These are phyloP conservation scores for Scenedesmus sp. DNA, from an alignment of 163 green algal genomes.

Conservation along the genomic window DNA sequence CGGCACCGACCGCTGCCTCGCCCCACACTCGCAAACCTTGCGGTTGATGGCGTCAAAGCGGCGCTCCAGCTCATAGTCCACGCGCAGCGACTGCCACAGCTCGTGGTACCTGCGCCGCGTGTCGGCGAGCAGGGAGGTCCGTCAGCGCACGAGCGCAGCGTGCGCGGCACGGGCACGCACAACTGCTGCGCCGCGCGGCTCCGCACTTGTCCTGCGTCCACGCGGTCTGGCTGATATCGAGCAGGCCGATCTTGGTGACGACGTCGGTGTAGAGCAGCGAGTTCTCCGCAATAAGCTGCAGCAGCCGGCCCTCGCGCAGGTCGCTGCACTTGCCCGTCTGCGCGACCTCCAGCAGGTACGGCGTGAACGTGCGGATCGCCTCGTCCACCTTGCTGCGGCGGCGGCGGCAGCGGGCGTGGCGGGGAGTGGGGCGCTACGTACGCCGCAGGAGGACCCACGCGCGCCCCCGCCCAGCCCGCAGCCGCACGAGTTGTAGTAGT, in stretches of 20 bases:
- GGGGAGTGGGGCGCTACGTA: no score
- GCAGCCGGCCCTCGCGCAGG: conserved; percentile 64
- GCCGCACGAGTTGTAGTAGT: conserved; percentile 67
- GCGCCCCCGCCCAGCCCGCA: not conserved
- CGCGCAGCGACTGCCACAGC: conserved; percentile 39
- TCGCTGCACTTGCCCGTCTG: not conserved
- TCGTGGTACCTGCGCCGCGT: conserved; percentile 42
- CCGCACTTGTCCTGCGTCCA: conserved; percentile 64
- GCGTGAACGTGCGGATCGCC: conserved; percentile 40
- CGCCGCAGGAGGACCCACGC: no score
- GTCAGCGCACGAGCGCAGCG: no score
- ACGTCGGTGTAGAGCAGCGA: conserved; percentile 73
- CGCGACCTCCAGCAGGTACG: conserved; percentile 30
- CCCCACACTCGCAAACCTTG: conserved; percentile 27
- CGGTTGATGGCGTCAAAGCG: conserved; percentile 46
- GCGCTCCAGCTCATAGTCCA: conserved; percentile 44
- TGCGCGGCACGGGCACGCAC: no score
- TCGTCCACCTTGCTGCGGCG: conserved; percentile 28
- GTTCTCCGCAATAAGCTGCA: conserved; percentile 68
- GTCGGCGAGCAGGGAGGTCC: not conserved
- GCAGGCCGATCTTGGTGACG: conserved; percentile 66
- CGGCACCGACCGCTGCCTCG: no score
- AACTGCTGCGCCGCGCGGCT: not conserved
- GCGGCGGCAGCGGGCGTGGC: no score
- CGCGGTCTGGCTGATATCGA: conserved; percentile 49